phyloP scores from a whole-genome alignment of 331 rosid species.

The Erythrophleum ivorense region DNA sequence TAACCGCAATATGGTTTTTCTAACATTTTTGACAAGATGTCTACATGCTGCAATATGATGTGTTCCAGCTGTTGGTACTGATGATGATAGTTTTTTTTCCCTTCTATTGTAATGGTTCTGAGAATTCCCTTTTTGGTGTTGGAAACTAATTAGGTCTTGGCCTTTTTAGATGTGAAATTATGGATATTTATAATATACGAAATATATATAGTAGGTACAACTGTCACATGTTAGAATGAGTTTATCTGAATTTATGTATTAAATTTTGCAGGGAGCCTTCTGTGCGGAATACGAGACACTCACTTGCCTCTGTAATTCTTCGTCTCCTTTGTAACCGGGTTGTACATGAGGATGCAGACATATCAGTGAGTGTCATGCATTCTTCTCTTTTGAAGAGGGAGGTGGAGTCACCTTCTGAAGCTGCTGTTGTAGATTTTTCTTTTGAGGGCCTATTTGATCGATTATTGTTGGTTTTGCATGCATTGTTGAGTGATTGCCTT shows the following conservation, averaged over 20 bases:
- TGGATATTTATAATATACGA: not conserved
- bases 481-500: slow-evolving; percentile 74
- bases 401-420: slow-evolving; percentile 68
- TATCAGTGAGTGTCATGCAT: slow-evolving; percentile 42
- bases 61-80: not conserved
- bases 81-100: not conserved
- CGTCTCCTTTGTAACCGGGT: slow-evolving; percentile 89
- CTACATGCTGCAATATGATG: slow-evolving; percentile 7
- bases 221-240: slow-evolving; percentile 22
- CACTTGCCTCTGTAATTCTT: slow-evolving; percentile 74
- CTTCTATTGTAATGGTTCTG: slow-evolving; percentile 1
- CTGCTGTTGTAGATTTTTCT: slow-evolving; percentile 58
- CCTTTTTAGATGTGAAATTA: not conserved
- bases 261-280: slow-evolving; percentile 78
- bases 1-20: slow-evolving; percentile 16
- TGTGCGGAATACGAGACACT: slow-evolving; percentile 70
- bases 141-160: slow-evolving; percentile 17
- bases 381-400: slow-evolving; percentile 60
- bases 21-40: not conserved
- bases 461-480: slow-evolving; percentile 81
- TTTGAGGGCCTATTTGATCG: slow-evolving; percentile 78
- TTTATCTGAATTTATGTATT: slow-evolving; percentile 39
- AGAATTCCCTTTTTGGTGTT: slow-evolving; percentile 14
- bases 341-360: slow-evolving; percentile 78
- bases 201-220: not conserved